Base-by-base conservation (phyloP, 306 rosid genomes). In the Carpinus viminea region DNA sequence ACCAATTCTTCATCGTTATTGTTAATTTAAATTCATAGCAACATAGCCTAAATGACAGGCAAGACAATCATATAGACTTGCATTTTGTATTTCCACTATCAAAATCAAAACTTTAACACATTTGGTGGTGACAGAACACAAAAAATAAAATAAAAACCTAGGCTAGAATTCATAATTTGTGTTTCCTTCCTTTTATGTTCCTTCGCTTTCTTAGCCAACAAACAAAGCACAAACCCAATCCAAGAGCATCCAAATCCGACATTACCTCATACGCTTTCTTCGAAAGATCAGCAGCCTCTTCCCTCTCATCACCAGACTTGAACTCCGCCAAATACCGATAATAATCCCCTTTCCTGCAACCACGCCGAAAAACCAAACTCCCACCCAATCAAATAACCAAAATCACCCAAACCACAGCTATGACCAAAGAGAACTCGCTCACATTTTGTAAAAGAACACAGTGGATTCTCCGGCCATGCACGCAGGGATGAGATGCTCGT, bases 241-340 rank as follows among this genome's bases (percentile, higher is more conserved):
- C 52, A 57, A 13, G 43, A 48, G 13, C 46, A 38, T 36, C 61
- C 6, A 57, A 57, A 57, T 9, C 64, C 34, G 12, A 57, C 21
- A 3, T 2, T 68, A 26, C 90, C 93, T 89, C 79, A 73, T 89
- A 87, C 3, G 90, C 93, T 64, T 87, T 80, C 90, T 83, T 85
- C 31, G 93, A 87, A 66, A 43, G 88, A 81, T 87, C 93, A 72
- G 93, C 88, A 81, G 77, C 90, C 85, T 89, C 93, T 62, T 87
- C 87, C 75, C 85, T 79, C 3, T 87, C 90, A 57, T 85, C 79
- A 34, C 84, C 89, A 17, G 77, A 18, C 85, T 79, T 85, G 62
- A 87, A 85, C 74, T 87, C 93, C 0, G 89, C 89, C 68, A 89
- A 75, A 51, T 86, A 90, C 34, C 90, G 86, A 59, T 86, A 86